Percentiles rank a stretch among this genome's conserved stretches.
phyloP scores from a whole-genome alignment of 495 filamentous ascomycete species.

The Cudoniella acicularis region DNA sequence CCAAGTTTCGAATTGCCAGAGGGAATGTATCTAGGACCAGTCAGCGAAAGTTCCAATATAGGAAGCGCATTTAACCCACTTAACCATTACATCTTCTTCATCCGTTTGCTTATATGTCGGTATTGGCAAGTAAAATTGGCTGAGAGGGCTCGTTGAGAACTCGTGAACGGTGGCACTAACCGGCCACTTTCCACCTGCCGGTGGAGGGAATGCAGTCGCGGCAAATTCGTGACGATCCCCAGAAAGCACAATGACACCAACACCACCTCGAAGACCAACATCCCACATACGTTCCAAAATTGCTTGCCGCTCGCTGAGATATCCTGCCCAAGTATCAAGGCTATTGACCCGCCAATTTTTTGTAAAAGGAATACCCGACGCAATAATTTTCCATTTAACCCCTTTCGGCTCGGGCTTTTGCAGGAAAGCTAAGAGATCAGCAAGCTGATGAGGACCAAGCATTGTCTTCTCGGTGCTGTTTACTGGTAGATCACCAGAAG shows the following conservation, averaged over 20 bases:
- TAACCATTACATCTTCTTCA: constrained; percentile 71
- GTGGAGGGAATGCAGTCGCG: constrained; percentile 81
- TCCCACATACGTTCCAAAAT: constrained; percentile 93
- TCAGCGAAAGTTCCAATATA: constrained; percentile 1
- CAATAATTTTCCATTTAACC: constrained; percentile 89
- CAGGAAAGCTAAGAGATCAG: constrained; percentile 77
- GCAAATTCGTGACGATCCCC: constrained; percentile 96
- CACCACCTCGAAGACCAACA: constrained; percentile 57
- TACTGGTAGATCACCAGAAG: constrained; percentile 48
- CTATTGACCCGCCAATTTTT: constrained; percentile 89
- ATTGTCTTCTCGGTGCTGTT: constrained; percentile 68
- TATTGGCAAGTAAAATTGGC: constrained; percentile 89
- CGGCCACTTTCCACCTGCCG: constrained; percentile 51
- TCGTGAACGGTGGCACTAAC: constrained; percentile 67
- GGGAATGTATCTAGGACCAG: constrained; percentile 61
- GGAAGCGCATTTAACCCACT: constrained; percentile 51
- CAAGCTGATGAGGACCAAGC: constrained; percentile 75
- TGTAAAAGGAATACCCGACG: constrained; percentile 87
- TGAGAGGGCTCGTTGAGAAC: constrained; percentile 84
- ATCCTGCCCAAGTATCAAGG: constrained; percentile 89
- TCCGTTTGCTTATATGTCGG: constrained; percentile 77
- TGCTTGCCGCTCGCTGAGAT: constrained; percentile 68
- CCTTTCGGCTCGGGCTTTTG: constrained; percentile 60
- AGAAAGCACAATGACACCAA: constrained; percentile 78
- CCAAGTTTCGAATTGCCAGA: constrained; percentile 90